These are phyloP conservation scores for Polygonum aviculare DNA, from an alignment of 148 eudicot species.

Conservation along the genomic window DNA sequence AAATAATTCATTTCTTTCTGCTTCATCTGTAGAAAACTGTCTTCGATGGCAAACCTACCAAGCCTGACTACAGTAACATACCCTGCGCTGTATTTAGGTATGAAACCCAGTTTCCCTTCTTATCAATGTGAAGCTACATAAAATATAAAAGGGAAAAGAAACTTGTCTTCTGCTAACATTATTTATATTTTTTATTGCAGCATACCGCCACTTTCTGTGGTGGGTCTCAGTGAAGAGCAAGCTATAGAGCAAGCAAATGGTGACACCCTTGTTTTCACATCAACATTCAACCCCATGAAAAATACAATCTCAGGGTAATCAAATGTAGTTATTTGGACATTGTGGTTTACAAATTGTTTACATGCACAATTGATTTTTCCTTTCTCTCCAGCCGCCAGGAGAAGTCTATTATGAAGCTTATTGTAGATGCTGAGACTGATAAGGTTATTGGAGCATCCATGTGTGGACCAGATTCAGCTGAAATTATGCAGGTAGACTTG, in stretches of 20 bases:
- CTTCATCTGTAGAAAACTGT: conserved; percentile 60
- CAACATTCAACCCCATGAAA: conserved; percentile 93
- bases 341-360: no score
- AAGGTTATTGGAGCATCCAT: conserved; percentile 97
- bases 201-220: conserved; percentile 95
- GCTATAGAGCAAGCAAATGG: conserved; percentile 85
- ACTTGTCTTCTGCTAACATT: not conserved
- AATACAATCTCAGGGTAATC: conserved; percentile 86
- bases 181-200: conserved; percentile 32
- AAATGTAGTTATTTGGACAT: not conserved
- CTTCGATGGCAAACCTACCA: conserved; percentile 63
- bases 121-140: not conserved
- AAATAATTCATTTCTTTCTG: not conserved
- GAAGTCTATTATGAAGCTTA: conserved; percentile 85
- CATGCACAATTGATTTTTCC: not conserved
- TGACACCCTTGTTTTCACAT: conserved; percentile 73
- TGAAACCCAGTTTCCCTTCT: not conserved
- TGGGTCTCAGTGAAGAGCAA: conserved; percentile 91
- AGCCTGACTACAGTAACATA: conserved; percentile 62
- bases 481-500: conserved; percentile 80
- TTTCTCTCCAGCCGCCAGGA: conserved; percentile 62
- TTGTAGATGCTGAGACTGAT: conserved; percentile 86
- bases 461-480: conserved; percentile 98
- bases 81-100: conserved; percentile 90
- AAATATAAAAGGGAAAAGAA: no score